Base-by-base conservation (phyloP, 371 early-diverging fungal species). In the Catenaria anguillulae region DNA sequence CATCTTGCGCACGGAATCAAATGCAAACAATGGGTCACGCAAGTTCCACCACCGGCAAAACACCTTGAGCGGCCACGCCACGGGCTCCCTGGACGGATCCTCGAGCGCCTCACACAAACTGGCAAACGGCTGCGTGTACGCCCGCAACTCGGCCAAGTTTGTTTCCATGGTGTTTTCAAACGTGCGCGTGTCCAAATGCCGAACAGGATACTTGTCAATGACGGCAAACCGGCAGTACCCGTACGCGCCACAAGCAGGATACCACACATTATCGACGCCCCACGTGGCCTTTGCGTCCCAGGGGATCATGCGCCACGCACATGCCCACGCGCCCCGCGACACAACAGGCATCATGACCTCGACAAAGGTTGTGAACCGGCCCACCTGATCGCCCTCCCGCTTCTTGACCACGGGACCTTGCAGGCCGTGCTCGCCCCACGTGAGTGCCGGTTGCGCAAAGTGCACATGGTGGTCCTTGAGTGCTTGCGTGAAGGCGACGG, bases 101-200 rank as follows among this genome's bases (percentile, higher is more conserved):
- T 36, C 36, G 35, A 31, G 17, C 21, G 10, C n/a, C 12, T 13
- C 26, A 21, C 58, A 58, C 58, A 40, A 15, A 8, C 12, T 4
- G 29, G 8, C 8, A 24, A 58, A 58, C 4, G 58, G 40, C 4
- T 6, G 17, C 36, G 42, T 36, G 42, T 58, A 58, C 2, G 36
- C 31, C 21, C 24, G 6, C 4, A 58, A 36, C 26, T 58, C 58
- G 33, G 24, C 36, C 12, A 58, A 36, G 58, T 58, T 58, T 12
- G 21, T n/a, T n/a, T 58, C 36, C n/a, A 58, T 33, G 13, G 35
- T 12, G 19, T 31, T 36, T 13, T 31, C 36, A 21, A 58, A 58
- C 29, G 58, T 58, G 36, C 43, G 36, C 40, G 58, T 58, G 58
- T 58, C 58, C 58, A 58, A 33, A 31, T 58, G 58, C 29, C 24